phyloP scores from a whole-genome alignment of 2,329 filamentous ascomycete species.

The Helotiales sp. region DNA sequence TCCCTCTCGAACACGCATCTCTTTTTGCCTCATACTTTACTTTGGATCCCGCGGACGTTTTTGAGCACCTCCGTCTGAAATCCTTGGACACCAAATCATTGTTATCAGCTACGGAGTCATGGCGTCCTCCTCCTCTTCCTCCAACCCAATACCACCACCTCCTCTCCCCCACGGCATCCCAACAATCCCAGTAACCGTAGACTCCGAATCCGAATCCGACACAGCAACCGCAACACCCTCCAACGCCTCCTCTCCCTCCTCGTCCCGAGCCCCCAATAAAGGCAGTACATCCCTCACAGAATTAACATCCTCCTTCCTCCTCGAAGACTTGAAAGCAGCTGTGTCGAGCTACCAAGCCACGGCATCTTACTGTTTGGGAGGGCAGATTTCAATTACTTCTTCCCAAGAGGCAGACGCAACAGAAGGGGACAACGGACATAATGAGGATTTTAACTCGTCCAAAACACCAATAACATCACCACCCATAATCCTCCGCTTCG shows the following conservation, averaged over 20 bases:
- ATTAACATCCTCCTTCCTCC: conserved; percentile 8
- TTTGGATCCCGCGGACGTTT: too few species aligned
- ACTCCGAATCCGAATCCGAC: conserved; percentile 25
- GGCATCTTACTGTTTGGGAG: conserved; percentile 26
- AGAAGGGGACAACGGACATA: not conserved
- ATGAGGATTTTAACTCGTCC: not conserved
- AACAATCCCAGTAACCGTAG: not conserved
- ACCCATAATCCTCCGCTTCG: conserved; percentile 27
- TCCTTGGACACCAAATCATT: too few species aligned
- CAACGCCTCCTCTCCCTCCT: not conserved
- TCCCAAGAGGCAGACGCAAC: not conserved
- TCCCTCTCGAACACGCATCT: too few species aligned
- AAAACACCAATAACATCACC: conserved; percentile 12
- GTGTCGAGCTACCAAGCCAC: conserved; percentile 21
- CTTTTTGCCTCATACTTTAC: not conserved
- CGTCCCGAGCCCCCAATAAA: not conserved
- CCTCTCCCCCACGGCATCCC: not conserved
- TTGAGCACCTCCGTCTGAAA: too few species aligned
- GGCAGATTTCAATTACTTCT: conserved; percentile 21
- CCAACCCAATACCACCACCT: conserved; percentile 3
- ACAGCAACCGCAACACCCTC: not conserved
- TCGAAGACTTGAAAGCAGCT: conserved; percentile 25
- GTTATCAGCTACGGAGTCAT: too few species aligned
- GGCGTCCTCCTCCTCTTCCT: not conserved
- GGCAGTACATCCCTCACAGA: not conserved